A percentile compares a stretch with the other conserved stretches of the same genome.
phyloP scores from a whole-genome alignment of 1,284 basidiomycete species.

The Trametes versicolor region DNA sequence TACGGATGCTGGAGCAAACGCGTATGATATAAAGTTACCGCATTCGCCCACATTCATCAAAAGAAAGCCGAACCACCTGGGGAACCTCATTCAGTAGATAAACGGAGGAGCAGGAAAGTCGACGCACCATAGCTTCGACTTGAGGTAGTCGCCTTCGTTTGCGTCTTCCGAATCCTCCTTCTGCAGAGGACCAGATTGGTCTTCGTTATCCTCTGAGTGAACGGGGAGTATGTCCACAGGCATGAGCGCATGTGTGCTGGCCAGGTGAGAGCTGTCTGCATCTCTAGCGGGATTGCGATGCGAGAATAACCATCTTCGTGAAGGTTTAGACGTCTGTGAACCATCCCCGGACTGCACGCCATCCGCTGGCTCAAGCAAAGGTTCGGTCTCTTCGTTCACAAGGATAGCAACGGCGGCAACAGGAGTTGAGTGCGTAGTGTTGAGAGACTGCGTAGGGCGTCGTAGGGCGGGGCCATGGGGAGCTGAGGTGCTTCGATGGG shows the following conservation, averaged over 20 bases:
- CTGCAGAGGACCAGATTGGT: constrained; percentile 39
- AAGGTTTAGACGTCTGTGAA: constrained; percentile 4
- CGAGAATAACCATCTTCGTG: constrained; percentile 30
- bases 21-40: constrained; percentile 93
- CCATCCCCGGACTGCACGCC: constrained; percentile 6
- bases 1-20: constrained; percentile 89
- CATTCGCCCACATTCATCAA: constrained; percentile 94
- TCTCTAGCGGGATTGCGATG: constrained; percentile 30
- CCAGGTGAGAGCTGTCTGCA: constrained; percentile 36
- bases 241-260: constrained; percentile 38
- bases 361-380: constrained; percentile 26
- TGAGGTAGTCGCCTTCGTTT: constrained; percentile 75
- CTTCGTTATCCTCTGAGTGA: constrained; percentile 9
- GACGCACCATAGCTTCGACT: constrained; percentile 81
- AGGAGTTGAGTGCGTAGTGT: constrained; percentile 11
- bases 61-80: constrained; percentile 91
- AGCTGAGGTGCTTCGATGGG: constrained; percentile 16
- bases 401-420: constrained; percentile 26
- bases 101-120: not conserved
- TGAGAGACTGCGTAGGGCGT: not conserved
- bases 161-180: constrained; percentile 47
- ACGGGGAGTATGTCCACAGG: constrained; percentile 41
- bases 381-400: constrained; percentile 31
- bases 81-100: constrained; percentile 7
- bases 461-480: constrained; percentile 5